Conservation (phyloP, 2,329 filamentous ascomycete species). For the Fusarium acutatum region DNA sequence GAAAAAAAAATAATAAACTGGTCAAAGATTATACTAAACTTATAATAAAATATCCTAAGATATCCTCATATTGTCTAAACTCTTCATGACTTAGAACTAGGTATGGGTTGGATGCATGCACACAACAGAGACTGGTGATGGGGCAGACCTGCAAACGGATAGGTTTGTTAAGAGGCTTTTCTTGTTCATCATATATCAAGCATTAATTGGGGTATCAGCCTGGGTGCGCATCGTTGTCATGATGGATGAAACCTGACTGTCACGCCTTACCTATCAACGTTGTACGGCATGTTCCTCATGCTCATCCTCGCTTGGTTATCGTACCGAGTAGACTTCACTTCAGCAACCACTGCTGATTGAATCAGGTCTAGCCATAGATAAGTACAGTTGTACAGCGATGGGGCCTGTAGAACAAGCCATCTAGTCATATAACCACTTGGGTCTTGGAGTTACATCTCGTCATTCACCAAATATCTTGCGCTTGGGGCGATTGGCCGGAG, state of each 20-base stretch:
- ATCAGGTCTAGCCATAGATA: neutral
- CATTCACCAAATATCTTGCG: neutral
- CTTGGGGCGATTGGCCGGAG: neutral
- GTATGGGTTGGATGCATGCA: neutral
- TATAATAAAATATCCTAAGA: too few species aligned
- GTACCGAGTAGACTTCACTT: neutral
- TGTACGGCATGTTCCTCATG: neutral
- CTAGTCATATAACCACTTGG: neutral
- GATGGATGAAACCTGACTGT: neutral
- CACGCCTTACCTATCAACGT: neutral
- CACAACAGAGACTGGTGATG: neutral
- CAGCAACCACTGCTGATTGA: neutral
- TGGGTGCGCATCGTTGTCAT: neutral
- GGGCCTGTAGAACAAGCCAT: neutral
- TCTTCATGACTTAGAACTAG: neutral
- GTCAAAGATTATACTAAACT: fast-evolving
- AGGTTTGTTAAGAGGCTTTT: too few species aligned
- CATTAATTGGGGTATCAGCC: fast-evolving
- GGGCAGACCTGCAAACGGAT: neutral
- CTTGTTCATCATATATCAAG: neutral
- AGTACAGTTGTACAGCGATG: neutral
- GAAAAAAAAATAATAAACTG: fast-evolving
- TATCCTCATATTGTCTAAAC: neutral
- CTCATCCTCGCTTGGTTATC: neutral
- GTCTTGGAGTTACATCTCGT: neutral